These are phyloP conservation scores for Cyberlindnera maclurae DNA, from an alignment of 805 yeast species.

Conservation along the genomic window DNA sequence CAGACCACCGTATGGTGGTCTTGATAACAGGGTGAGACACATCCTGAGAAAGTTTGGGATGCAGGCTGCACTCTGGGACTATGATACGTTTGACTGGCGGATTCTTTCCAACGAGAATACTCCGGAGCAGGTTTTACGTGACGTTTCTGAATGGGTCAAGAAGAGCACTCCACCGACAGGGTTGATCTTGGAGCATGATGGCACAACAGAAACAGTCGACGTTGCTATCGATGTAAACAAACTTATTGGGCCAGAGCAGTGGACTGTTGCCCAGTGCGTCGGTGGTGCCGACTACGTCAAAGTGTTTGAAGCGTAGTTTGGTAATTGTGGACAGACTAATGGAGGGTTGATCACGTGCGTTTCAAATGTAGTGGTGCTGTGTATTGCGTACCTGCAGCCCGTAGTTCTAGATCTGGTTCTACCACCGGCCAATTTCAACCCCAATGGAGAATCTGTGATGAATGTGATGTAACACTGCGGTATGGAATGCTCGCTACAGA, in stretches of 20 bases:
- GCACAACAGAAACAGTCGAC: conserved; percentile 55
- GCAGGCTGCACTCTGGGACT: conserved; percentile 86
- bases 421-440: too few relatives aligned
- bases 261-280: conserved; percentile 63
- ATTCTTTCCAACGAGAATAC: conserved; percentile 46
- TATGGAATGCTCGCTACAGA: too few relatives aligned
- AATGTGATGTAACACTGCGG: too few relatives aligned
- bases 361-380: too few relatives aligned
- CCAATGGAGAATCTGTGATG: too few relatives aligned
- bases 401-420: too few relatives aligned
- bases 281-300: conserved; percentile 19
- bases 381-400: too few relatives aligned
- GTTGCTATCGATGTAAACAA: conserved; percentile 55
- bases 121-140: conserved; percentile 45
- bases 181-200: conserved; percentile 83
- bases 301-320: conserved; percentile 4
- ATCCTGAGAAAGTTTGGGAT: conserved; percentile 81
- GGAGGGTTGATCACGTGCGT: too few relatives aligned
- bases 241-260: conserved; percentile 51
- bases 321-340: too few relatives aligned
- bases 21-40: conserved; percentile 77
- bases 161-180: conserved; percentile 37
- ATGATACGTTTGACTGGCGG: conserved; percentile 89
- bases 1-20: conserved; percentile 95
- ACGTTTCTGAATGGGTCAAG: conserved; percentile 46